These are phyloP conservation scores for Gautieria morchelliformis DNA, from an alignment of 768 basidiomycete species.

Conservation along the genomic window DNA sequence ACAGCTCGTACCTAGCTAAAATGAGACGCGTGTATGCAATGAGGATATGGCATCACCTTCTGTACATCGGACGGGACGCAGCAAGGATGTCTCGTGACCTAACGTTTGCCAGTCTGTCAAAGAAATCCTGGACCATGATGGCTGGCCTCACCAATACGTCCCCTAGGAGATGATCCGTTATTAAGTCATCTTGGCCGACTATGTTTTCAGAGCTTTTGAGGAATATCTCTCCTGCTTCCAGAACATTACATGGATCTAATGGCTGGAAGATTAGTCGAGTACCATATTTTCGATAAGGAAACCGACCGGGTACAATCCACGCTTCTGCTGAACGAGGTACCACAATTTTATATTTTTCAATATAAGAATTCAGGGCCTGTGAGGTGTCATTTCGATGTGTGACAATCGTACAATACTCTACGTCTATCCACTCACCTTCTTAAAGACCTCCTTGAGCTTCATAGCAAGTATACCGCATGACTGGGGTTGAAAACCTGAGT, in stretches of 20 bases:
- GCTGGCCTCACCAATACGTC: slow-evolving; percentile 40
- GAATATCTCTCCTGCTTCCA: slow-evolving; percentile 48
- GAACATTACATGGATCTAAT: slow-evolving; percentile 41
- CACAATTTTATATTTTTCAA: slow-evolving; percentile 36
- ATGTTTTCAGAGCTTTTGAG: slow-evolving; percentile 42
- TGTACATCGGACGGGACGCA: slow-evolving; percentile 59
- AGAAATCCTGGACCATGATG: background rate
- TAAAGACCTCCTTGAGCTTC: slow-evolving; percentile 43
- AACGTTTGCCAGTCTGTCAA: background rate
- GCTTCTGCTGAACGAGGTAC: slow-evolving; percentile 52
- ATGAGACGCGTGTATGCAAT: background rate
- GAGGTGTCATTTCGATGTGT: background rate
- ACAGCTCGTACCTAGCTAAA: slow-evolving; percentile 46
- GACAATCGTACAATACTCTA: background rate
- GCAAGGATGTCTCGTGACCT: slow-evolving; percentile 62
- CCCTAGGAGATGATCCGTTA: slow-evolving; percentile 42
- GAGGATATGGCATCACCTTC: slow-evolving; percentile 30
- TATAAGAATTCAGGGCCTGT: slow-evolving; percentile 29
- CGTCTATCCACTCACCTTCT: slow-evolving; percentile 12
- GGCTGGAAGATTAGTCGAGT: background rate
- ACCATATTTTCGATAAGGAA: background rate
- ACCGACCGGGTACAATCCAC: slow-evolving; percentile 48
- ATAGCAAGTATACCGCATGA: slow-evolving; percentile 39
- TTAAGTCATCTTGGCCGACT: slow-evolving; percentile 29
- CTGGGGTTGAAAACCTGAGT: slow-evolving; percentile 48